Conservation (phyloP, 2,329 filamentous ascomycete species). For the Diaporthe capsici region DNA sequence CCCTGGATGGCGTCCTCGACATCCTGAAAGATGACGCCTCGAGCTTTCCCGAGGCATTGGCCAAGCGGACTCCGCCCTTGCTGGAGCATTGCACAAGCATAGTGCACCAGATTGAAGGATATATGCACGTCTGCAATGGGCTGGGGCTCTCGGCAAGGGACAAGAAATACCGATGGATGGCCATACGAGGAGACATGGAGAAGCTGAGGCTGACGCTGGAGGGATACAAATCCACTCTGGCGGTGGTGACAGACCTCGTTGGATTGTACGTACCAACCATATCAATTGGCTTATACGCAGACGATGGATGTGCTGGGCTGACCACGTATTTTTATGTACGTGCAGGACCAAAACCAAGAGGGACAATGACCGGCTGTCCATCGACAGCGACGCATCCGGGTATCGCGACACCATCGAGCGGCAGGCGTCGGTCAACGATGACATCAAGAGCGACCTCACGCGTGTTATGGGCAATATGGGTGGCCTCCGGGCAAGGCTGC, state of each 20-base stretch:
- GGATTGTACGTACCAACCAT: constrained; percentile 52
- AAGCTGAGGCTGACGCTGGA: constrained; percentile 53
- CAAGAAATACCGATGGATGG: constrained; percentile 55
- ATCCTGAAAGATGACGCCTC: constrained; percentile 56
- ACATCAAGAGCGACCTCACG: constrained; percentile 49
- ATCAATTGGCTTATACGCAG: background rate
- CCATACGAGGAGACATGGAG: constrained; percentile 50
- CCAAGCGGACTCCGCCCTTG: constrained; percentile 53
- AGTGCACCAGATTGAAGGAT: constrained; percentile 54
- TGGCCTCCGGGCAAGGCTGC: constrained; percentile 50
- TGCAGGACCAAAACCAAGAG: constrained; percentile 41
- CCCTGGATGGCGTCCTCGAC: constrained; percentile 55
- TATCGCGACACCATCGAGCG: constrained; percentile 23
- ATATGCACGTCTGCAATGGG: constrained; percentile 50
- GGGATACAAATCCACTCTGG: constrained; percentile 55
- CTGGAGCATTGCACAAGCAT: constrained; percentile 53
- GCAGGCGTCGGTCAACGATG: constrained; percentile 34
- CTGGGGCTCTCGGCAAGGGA: constrained; percentile 51
- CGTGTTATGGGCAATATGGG: constrained; percentile 53
- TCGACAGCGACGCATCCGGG: constrained; percentile 35
- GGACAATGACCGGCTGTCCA: constrained; percentile 41
- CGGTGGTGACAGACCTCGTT: constrained; percentile 57
- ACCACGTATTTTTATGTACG: background rate
- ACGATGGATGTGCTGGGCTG: background rate
- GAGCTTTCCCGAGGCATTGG: constrained; percentile 53